Base-by-base conservation (phyloP, 2,329 filamentous ascomycete genomes). In the Aspergillus unguis region DNA sequence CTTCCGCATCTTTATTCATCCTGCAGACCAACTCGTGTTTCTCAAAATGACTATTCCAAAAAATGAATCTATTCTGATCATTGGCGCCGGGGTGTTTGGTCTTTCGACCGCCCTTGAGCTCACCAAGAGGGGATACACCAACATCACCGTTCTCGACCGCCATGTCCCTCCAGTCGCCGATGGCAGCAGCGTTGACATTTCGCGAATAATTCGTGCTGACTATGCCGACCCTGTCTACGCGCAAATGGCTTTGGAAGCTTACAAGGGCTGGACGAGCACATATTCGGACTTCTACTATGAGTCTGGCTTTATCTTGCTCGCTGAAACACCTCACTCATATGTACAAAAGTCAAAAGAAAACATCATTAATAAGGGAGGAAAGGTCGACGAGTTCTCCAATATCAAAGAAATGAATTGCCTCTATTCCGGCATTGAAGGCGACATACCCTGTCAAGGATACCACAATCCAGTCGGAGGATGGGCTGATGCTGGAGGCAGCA, bases 151-250 rank as follows among this genome's bases (percentile, higher is more conserved):
- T 2, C 55, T 70, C 9, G 68, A 70, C 38, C 60, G 67, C n/a
- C 60, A 63, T 2, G 61, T 67, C 46, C 66, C 66, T n/a, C 68
- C 66, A 1, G 68, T 69, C 2, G 60, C 62, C 44, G 71, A 74
- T 52, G 71, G 71, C 1, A 70, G 69, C 4, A 73, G 71, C 41
- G 67, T 70, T 35, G 72, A 75, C 44, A 71, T 73, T 27, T 73
- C 71, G 1, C 64, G 71, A 1, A 61, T 73, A 1, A 71, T 75
- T 23, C 63, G 71, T 3, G 68, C 68, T 44, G 66, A 96, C 76
- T 96, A 96, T 65, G 85, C 86, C 2, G 85, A 92, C 63, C 74
- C 81, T 0, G 78, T 85, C 25, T 96, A 96, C 71, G 82, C 89
- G 2, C 72, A 77, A 9, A 82, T 96, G 36, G 88, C 84, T 17